Evolutionary conservation across 129 eudicot genomes (phyloP).

Genomic region (Silybum marianum): DNA sequence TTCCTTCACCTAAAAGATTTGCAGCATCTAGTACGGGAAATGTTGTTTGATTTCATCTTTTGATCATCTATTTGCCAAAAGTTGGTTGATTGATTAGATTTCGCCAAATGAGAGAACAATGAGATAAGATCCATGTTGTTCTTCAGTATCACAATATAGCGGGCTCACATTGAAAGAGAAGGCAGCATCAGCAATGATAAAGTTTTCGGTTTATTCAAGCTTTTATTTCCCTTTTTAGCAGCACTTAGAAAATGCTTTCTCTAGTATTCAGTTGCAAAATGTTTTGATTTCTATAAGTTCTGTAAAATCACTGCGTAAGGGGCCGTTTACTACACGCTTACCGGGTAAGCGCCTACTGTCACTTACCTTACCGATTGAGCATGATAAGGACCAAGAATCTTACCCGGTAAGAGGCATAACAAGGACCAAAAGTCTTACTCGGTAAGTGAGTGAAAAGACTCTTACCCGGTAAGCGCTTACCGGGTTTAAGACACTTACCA

Average conservation of each 20-base stretch:
- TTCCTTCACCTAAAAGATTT: conserved; percentile 2
- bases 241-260: neutral
- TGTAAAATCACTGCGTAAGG: neutral
- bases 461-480: no score
- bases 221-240: neutral
- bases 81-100: neutral
- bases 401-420: no score
- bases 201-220: neutral
- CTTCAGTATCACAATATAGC: neutral
- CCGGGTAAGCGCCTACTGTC: no score
- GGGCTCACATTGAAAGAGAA: neutral
- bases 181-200: neutral
- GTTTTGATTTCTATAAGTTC: neutral
- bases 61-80: neutral
- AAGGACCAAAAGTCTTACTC: no score
- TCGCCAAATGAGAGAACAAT: neutral
- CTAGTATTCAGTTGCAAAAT: neutral
- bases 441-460: no score
- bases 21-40: neutral
- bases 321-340: neutral
- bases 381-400: no score
- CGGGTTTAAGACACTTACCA: no score
- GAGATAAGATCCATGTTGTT: neutral
- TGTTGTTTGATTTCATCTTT: neutral
- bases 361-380: no score